Conservation (phyloP, 2,329 filamentous ascomycete species). For the Microsporum audouinii region DNA sequence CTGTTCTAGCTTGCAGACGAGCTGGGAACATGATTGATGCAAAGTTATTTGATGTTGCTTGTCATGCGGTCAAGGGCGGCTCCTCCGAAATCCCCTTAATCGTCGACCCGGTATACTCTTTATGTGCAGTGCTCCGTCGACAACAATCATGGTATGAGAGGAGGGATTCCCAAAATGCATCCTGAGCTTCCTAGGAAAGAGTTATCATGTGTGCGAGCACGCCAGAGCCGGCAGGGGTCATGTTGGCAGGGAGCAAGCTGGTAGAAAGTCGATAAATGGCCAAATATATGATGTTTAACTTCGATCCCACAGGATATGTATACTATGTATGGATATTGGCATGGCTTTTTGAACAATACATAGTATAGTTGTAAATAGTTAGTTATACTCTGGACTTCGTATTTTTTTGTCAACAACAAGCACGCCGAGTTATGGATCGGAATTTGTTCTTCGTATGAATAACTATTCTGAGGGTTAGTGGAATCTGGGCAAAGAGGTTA, state of each 20-base stretch:
- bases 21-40: not conserved
- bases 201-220: not conserved
- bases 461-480: not conserved
- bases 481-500: not conserved
- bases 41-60: not conserved
- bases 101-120: not conserved
- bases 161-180: not conserved
- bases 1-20: not conserved
- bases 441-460: not conserved
- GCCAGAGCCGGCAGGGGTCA: not conserved
- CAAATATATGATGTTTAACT: not conserved
- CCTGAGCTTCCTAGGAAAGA: not conserved
- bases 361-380: not conserved
- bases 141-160: not conserved
- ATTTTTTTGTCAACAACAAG: not conserved
- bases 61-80: not conserved
- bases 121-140: not conserved
- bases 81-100: not conserved
- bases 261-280: not conserved
- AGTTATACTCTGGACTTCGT: not conserved
- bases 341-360: not conserved
- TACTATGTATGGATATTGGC: not conserved
- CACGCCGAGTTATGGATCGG: too few relatives aligned
- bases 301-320: not conserved
- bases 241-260: not conserved